Base-by-base conservation (phyloP, 306 rosid genomes). In the Cucurbita argyrosperma region DNA sequence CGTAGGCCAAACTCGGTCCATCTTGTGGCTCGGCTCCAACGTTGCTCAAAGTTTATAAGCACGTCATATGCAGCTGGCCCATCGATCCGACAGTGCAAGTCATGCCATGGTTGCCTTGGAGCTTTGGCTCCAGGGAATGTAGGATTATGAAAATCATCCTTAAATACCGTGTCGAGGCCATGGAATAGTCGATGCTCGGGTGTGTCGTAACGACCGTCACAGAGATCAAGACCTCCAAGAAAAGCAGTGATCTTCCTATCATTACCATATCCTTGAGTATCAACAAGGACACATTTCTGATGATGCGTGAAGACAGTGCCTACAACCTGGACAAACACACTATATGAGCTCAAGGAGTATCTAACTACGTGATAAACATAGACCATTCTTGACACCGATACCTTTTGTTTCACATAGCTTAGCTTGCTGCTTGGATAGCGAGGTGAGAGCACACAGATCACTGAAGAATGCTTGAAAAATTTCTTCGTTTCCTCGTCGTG, bases 21-120 rank as follows among this genome's bases (percentile, higher is more conserved):
- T 78, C 71, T 81, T 12, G 90, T 91, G 40, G 96, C 80, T 87
- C 72, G 89, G 79, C 71, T 89, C 99, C 97, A 95, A 40, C 97
- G 96, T 82, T 91, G 96, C 82, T 95, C 99, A 76, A 95, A 95
- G 84, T 95, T 91, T 76, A 89, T 76, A 74, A 95, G 96, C 86
- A 91, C 81, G 83, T 95, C 99, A 59, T 91, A 95, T 39, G 99
- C 99, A 76, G 97, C 96, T 73, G 96, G 96, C 65, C 97, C 99
- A 15, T 95, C 97, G 70, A 95, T 83, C 86, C 88, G 87, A 84
- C 96, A 83, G 80, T 95, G 99, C 86, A 85, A 81, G 81, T 95
- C 99, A 83, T 95, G 99, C 99, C 99, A 95, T 37, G 99, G 99
- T 84, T 95, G 81, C 84, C 99, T 82, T 55, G 99, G 99, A 79